phyloP scores from a whole-genome alignment of 139 green algal species.

The Edaphochlamys debaryana region DNA sequence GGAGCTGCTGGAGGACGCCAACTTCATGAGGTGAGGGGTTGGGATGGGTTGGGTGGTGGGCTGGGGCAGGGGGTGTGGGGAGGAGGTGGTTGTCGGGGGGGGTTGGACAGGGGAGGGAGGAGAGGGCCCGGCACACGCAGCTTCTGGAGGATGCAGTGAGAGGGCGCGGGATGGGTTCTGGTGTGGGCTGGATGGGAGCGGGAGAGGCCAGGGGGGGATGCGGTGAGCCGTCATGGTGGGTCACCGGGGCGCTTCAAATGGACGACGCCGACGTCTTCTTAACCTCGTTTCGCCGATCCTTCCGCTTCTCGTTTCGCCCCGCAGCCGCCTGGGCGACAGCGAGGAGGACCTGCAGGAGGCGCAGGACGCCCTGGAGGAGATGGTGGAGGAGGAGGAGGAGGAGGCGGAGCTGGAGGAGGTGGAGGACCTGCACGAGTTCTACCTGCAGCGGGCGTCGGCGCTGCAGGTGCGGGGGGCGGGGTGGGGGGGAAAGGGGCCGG shows the following conservation, averaged over 20 bases:
- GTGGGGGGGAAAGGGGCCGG: too few relatives aligned
- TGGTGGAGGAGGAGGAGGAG: conserved; percentile 82
- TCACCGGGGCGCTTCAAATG: too few relatives aligned
- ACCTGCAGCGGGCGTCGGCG: conserved; percentile 86
- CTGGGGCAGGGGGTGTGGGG: neutral
- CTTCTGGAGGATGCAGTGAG: too few relatives aligned
- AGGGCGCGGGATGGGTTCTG: too few relatives aligned
- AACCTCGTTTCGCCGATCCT: too few relatives aligned
- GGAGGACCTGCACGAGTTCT: conserved; percentile 96
- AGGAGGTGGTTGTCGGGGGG: neutral
- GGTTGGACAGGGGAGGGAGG: too few relatives aligned
- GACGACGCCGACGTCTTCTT: too few relatives aligned
- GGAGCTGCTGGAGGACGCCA: conserved; percentile 22
- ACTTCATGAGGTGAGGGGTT: conserved; percentile 37
- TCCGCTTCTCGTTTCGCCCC: neutral
- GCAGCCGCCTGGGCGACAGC: conserved; percentile 55
- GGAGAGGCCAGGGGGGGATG: too few relatives aligned
- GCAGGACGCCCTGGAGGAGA: conserved; percentile 81
- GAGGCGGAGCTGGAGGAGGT: conserved; percentile 78
- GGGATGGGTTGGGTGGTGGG: neutral
- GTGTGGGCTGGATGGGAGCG: too few relatives aligned
- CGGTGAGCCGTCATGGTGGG: too few relatives aligned
- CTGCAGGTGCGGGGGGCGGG: too few relatives aligned
- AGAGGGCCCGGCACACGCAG: too few relatives aligned
- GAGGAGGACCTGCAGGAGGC: conserved; percentile 71